Evolutionary conservation across 208 protist genomes (phyloP), one percentile per base, ranked within the genome.

Genomic region (Crithidia mellificae): DNA sequence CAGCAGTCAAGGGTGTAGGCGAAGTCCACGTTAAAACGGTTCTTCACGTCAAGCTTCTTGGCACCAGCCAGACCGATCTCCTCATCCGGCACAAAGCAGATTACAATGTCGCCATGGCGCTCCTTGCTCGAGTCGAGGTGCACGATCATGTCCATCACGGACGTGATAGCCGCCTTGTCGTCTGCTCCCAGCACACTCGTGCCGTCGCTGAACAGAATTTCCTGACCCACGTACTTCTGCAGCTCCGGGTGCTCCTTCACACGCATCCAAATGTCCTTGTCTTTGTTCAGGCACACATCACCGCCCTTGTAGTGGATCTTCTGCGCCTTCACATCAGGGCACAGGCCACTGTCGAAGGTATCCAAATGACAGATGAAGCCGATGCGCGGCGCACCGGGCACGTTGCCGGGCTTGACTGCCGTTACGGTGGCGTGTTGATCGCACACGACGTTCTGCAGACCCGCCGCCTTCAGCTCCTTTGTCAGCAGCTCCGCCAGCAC

Each of bases 1-100:
- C 90, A 95, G 72, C 86, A 95, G 69, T 95, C 90, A 14, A 95
- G 78, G 12, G 86, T 92, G 74, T 90, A 95, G 51, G 86, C 90
- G 68, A 93, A 93, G 70, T 92, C 84, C 17, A 92, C 86, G 53
- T 85, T 81, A 58, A 95, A 95, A 59, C 88, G 88, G 9, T 54
- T 66, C 54, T 57, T 74, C 17, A 94, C 65, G 55, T 94, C 84
- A 39, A 95, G 74, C 27, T 91, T 75, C 73, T 95, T 95, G 29
- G 90, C 87, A 6, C 90, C 90, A 3, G 90, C 43, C 32, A 95
- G 78, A 15, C 90, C 90, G 61, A 95, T 90, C 68, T 95, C 87
- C 68, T 95, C 90, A 61, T 95, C 90, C 0, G 90, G 90, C 15
- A 95, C 85, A 61, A 90, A 95, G 66, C 87, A 92, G 9, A 95